Base-by-base conservation (phyloP, 2,329 filamentous ascomycete species). In the Cordyceps farinosa region DNA sequence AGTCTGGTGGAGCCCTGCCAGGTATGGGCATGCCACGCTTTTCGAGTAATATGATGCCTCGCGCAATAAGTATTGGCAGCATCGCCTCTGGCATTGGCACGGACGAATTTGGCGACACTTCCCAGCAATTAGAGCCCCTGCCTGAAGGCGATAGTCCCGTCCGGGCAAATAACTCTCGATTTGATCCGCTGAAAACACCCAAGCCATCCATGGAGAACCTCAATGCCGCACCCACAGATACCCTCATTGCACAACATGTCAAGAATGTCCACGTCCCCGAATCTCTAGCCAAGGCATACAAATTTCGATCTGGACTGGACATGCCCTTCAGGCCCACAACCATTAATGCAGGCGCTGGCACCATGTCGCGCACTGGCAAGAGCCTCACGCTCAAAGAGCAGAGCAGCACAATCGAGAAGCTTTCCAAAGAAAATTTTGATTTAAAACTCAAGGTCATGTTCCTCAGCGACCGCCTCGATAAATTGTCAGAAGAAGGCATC, bases 391-490 rank as follows among this genome's bases (percentile, higher is more conserved):
- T 99, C 47, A 98, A 97, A 75, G 95, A 99, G 76, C 95, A 99
- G 76, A 97, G 94, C 73, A 96, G 90, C 76, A 98, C 94, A 15
- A 97, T 99, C 67, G 95, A 99, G 75, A 88, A 93, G 64, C 83
- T 98, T 2, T 96, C 92, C 65, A 99, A 99, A 77, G 95, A 99
- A 75, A 99, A 99, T 68, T 99, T 98, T 73, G 94, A 97, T 73
- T 79, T 98, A 62, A 97, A 98, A 77, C 87, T 98, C 76, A 96
- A 97, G 74, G 95, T 98, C 67, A 96, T 97, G 82, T 99, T 97
- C 72, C 84, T 99, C 55, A 96, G 94, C 70, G 91, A 98, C 74
- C 90, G 94, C 1, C 80, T 99, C 27, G 92, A 96, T 75, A 95
- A 94, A 72, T 85, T 96, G 48, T 97, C 93, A 1, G 94, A 98